Conservation (phyloP, 2,329 filamentous ascomycete species). For the Dactylella cylindrospora region DNA sequence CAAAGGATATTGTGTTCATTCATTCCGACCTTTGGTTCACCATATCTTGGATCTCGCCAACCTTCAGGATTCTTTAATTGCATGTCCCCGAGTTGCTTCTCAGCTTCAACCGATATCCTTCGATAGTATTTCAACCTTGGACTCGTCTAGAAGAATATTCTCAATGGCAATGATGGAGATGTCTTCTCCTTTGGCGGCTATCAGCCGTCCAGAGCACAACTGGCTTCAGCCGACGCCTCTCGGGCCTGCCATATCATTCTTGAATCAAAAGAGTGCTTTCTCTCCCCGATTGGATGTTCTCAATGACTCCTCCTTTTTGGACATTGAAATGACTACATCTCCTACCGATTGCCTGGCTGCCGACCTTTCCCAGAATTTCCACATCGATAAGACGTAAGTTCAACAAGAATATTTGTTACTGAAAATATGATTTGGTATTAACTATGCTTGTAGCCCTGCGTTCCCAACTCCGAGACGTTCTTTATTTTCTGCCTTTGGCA, state of each 20-base stretch:
- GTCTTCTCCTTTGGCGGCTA: conserved; percentile 42
- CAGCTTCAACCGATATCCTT: conserved; percentile 6
- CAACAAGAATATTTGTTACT: conserved; percentile 50
- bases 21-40: background rate
- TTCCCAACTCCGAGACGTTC: conserved; percentile 80
- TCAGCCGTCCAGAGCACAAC: conserved; percentile 30
- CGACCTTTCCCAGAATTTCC: conserved; percentile 95
- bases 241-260: conserved; percentile 22
- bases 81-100: conserved; percentile 13
- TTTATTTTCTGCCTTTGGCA: conserved; percentile 70
- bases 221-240: conserved; percentile 38
- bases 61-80: no score
- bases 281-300: conserved; percentile 35
- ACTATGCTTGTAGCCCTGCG: conserved; percentile 64
- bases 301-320: conserved; percentile 65
- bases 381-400: conserved; percentile 86
- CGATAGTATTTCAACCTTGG: background rate
- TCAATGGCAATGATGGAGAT: conserved; percentile 39
- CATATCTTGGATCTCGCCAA: no score
- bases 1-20: background rate
- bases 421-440: background rate
- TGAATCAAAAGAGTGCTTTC: conserved; percentile 19
- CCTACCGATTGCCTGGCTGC: conserved; percentile 87
- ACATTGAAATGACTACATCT: conserved; percentile 78
- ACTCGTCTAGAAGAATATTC: conserved; percentile 1